A percentile compares a stretch with the other conserved stretches of the same genome.
Conservation (phyloP, 1,284 basidiomycete species). For the Sparassis latifolia region DNA sequence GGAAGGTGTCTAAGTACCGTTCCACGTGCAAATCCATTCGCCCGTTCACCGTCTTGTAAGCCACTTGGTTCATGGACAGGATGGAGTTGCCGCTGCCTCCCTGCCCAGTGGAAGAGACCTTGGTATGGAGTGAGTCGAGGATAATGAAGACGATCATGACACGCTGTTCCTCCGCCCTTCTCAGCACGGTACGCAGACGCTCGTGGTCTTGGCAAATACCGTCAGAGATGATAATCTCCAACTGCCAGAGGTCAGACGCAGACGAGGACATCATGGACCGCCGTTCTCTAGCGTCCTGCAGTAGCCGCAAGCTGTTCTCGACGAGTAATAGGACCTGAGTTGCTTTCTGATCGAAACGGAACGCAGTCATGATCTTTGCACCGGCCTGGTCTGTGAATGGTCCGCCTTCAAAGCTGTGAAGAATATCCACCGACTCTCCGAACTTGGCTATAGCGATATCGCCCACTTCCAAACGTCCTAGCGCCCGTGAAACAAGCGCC, state of each 20-base stretch:
- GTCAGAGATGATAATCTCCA: constrained; percentile 98
- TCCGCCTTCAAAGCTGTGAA: constrained; percentile 82
- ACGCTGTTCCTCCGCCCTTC: constrained; percentile 85
- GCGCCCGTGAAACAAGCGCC: constrained; percentile 86
- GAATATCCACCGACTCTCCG: constrained; percentile 80
- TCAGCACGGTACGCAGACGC: constrained; percentile 70
- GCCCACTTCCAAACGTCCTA: constrained; percentile 91
- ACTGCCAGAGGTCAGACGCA: constrained; percentile 91
- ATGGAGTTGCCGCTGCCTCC: constrained; percentile 64
- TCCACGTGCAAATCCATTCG: constrained; percentile 85
- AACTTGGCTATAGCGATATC: constrained; percentile 92
- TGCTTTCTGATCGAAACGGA: constrained; percentile 87
- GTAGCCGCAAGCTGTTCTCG: constrained; percentile 74
- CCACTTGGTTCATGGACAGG: constrained; percentile 88
- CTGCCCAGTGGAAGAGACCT: constrained; percentile 5
- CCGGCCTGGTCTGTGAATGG: constrained; percentile 78
- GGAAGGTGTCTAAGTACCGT: constrained; percentile 93
- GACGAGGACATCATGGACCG: constrained; percentile 52
- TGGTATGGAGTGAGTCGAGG: constrained; percentile 76
- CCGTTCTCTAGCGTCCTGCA: constrained; percentile 71
- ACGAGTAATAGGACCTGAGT: constrained; percentile 88
- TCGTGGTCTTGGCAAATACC: constrained; percentile 98
- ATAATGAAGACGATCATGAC: constrained; percentile 98
- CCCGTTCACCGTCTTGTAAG: constrained; percentile 84
- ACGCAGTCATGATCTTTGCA: constrained; percentile 74